Percentiles rank a stretch among this genome's conserved stretches.
These are phyloP conservation scores for Leishmania amazonensis DNA, from an alignment of 208 protist species.

Conservation along the genomic window DNA sequence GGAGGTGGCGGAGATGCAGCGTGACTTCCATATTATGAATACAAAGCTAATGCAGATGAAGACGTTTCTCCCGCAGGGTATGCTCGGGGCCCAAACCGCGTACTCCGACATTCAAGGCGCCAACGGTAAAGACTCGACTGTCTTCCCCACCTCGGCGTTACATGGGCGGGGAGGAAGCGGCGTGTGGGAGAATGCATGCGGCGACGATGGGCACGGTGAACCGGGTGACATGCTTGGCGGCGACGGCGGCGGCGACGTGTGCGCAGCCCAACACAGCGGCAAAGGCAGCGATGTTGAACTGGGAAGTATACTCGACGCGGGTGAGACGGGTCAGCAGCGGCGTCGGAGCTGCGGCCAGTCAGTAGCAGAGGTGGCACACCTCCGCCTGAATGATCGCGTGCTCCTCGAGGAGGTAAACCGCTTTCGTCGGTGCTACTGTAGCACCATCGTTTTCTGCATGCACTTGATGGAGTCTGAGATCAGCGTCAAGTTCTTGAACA, in stretches of 20 bases:
- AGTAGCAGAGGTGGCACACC: neutral
- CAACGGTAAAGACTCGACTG: slow-evolving; percentile 11
- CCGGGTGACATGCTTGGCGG: slow-evolving; percentile 2
- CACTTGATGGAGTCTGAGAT: slow-evolving; percentile 39
- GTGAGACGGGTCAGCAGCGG: neutral
- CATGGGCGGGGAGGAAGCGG: neutral
- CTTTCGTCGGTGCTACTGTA: slow-evolving; percentile 59
- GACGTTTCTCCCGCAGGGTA: slow-evolving; percentile 47
- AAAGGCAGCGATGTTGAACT: neutral
- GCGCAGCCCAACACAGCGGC: neutral
- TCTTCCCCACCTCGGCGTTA: neutral
- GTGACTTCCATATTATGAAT: slow-evolving; percentile 53
- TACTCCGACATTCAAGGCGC: neutral
- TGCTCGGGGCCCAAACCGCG: slow-evolving; percentile 22
- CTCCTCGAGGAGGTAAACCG: slow-evolving; percentile 45
- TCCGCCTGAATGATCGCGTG: slow-evolving; percentile 41
- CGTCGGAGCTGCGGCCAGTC: neutral
- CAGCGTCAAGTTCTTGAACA: slow-evolving; percentile 28
- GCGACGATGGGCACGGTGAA: neutral
- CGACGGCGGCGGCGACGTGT: neutral
- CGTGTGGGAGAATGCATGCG: neutral
- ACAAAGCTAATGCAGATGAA: slow-evolving; percentile 62
- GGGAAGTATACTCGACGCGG: neutral
- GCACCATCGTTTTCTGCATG: slow-evolving; percentile 35
- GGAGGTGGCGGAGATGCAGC: slow-evolving; percentile 59